Percentiles rank a stretch among this genome's conserved stretches.
These are phyloP conservation scores for Russula lepida DNA, from an alignment of 768 basidiomycete genomes.

Conservation along the genomic window DNA sequence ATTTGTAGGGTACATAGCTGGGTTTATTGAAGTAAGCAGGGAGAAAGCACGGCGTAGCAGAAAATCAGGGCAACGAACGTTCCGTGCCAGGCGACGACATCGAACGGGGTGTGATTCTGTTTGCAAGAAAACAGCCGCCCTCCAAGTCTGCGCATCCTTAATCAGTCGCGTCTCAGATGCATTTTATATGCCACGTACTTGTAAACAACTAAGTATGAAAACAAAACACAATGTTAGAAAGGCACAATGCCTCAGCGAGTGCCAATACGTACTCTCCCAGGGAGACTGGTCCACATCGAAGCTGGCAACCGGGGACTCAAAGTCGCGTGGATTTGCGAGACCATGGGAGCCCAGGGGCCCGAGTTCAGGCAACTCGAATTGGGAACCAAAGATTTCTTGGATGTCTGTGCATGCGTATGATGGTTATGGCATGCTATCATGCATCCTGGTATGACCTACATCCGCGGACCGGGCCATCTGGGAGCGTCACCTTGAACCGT, in stretches of 20 bases:
- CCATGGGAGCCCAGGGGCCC: constrained; percentile 60
- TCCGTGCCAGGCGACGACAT: constrained; percentile 65
- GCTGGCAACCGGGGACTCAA: constrained; percentile 53
- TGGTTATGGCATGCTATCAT: neutral
- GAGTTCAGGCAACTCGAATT: constrained; percentile 55
- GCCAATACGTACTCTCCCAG: constrained; percentile 42
- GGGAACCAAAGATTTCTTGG: constrained; percentile 55
- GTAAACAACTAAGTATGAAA: constrained; percentile 38
- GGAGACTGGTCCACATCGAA: constrained; percentile 57
- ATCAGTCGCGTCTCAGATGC: neutral
- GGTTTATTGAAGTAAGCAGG: neutral
- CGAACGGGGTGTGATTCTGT: constrained; percentile 61
- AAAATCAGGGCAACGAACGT: constrained; percentile 35
- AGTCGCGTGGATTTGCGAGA: constrained; percentile 57
- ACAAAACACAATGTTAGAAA: constrained; percentile 26
- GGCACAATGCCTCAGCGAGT: neutral
- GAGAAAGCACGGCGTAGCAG: neutral
- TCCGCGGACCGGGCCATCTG: constrained; percentile 21
- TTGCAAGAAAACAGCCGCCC: constrained; percentile 46
- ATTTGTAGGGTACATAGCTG: constrained; percentile 62
- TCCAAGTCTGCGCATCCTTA: constrained; percentile 34
- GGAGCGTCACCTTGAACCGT: constrained; percentile 47
- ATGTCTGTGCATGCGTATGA: constrained; percentile 38
- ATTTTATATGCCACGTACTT: neutral
- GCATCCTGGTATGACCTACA: constrained; percentile 7